A percentile compares a stretch with the other conserved stretches of the same genome.
Evolutionary conservation across 2,329 filamentous ascomycete species (phyloP).

Genomic region (Scytalidium lignicola): DNA sequence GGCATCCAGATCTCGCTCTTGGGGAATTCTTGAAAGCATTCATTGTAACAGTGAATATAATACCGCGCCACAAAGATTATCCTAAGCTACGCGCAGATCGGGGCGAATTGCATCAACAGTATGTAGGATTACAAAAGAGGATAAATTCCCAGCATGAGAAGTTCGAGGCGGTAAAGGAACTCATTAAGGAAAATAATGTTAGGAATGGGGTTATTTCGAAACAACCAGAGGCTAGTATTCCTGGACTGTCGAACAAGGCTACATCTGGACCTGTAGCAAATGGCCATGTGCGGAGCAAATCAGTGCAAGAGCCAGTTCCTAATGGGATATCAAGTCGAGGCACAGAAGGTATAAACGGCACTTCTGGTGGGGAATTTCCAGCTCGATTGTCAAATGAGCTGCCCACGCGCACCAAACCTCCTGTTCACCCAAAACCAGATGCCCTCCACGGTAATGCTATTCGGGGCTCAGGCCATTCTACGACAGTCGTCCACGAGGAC

Average conservation of each 20-base stretch:
- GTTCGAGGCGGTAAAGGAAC: conserved; percentile 53
- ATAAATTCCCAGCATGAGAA: conserved; percentile 41
- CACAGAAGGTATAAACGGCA: neutral
- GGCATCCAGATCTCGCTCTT: conserved; percentile 68
- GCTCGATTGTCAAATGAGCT: conserved; percentile 29
- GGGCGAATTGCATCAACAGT: conserved; percentile 41
- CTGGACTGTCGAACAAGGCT: neutral
- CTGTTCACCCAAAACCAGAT: conserved; percentile 62
- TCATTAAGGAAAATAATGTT: conserved; percentile 59
- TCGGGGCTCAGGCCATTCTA: conserved; percentile 29
- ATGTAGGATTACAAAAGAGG: conserved; percentile 44
- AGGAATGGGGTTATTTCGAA: conserved; percentile 46
- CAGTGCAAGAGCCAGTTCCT: conserved; percentile 1
- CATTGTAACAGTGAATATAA: conserved; percentile 69
- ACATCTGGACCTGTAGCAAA: conserved; percentile 1
- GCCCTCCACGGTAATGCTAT: conserved; percentile 59
- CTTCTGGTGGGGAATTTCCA: neutral
- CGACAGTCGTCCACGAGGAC: conserved; percentile 36
- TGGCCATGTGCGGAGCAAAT: conserved; percentile 12
- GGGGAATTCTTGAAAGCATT: conserved; percentile 80
- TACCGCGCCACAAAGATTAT: conserved; percentile 74
- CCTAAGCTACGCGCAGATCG: conserved; percentile 54
- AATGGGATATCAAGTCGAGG: neutral
- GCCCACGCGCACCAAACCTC: conserved; percentile 28
- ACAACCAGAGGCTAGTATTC: neutral